phyloP scores from a whole-genome alignment of 441 rosid species.

The Brassica hybrid region DNA sequence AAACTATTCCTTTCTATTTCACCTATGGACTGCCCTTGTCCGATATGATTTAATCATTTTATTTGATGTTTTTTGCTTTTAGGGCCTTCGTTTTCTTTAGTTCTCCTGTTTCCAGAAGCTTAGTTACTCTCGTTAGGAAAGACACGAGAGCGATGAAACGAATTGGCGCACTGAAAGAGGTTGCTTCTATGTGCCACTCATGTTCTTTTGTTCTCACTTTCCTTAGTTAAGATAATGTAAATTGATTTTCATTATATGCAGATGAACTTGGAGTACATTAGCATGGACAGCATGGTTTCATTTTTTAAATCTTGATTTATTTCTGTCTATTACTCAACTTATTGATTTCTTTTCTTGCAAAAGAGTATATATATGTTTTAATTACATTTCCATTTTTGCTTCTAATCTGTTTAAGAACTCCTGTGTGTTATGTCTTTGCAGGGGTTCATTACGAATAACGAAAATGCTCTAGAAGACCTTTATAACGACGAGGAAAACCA shows the following conservation, averaged over 20 bases:
- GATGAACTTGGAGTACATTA: conserved; percentile 48
- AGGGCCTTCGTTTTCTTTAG: conserved; percentile 98
- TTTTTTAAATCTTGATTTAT: conserved; percentile 20
- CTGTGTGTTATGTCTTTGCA: conserved; percentile 37
- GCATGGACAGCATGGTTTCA: conserved; percentile 47
- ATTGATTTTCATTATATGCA: conserved; percentile 18
- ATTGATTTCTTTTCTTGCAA: conserved; percentile 14
- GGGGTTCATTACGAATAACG: conserved; percentile 87
- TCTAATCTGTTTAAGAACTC: background rate
- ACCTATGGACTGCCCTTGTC: background rate
- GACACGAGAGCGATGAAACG: conserved; percentile 83
- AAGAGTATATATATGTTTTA: background rate
- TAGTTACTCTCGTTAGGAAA: conserved; percentile 76
- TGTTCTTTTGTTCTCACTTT: background rate
- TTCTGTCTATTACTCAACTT: background rate
- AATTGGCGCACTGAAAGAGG: conserved; percentile 93
- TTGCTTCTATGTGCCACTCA: conserved; percentile 33
- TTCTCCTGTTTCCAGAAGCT: conserved; percentile 82
- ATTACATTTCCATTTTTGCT: background rate
- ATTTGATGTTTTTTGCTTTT: conserved; percentile 34
- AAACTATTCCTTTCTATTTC: conserved; percentile 23
- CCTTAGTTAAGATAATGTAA: background rate
- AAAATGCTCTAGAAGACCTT: conserved; percentile 88
- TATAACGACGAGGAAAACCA: conserved; percentile 77
- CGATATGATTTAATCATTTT: conserved; percentile 24